Percentiles rank a stretch among this genome's conserved stretches.
phyloP scores from a whole-genome alignment of 139 green algal genomes.

The Micromonas commoda region DNA sequence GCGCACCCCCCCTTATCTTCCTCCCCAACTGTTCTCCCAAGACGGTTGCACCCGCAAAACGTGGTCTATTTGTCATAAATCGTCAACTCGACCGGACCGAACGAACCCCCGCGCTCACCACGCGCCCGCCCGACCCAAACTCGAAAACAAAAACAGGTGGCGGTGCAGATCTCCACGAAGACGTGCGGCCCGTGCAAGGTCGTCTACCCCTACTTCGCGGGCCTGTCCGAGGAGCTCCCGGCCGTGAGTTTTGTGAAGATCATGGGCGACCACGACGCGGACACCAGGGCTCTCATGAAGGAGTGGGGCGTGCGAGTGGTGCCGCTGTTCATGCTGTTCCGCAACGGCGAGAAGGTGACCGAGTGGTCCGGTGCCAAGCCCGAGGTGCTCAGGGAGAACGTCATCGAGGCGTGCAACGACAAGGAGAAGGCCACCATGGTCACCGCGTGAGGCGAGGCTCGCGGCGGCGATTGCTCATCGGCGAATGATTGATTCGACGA shows the following conservation, averaged over 20 bases:
- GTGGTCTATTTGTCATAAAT: too few species aligned
- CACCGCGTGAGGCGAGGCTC: neutral
- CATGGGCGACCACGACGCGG: constrained; percentile 25
- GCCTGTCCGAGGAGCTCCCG: constrained; percentile 1
- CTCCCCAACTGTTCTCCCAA: neutral
- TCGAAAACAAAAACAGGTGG: constrained; percentile 7
- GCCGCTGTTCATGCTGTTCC: constrained; percentile 25
- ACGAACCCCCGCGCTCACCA: neutral
- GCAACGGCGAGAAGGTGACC: constrained; percentile 19
- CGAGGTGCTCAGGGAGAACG: constrained; percentile 14
- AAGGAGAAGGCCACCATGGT: neutral
- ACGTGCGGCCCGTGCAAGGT: constrained; percentile 34
- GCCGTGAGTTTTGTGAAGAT: constrained; percentile 33
- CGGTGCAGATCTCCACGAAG: constrained; percentile 35
- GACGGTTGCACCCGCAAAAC: too few species aligned
- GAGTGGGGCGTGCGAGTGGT: constrained; percentile 32
- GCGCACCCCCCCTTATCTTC: neutral
- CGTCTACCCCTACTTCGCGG: constrained; percentile 23
- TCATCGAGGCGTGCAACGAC: neutral
- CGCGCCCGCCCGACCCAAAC: neutral
- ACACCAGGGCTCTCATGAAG: constrained; percentile 30
- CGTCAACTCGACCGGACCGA: neutral
- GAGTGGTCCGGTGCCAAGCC: constrained; percentile 19
- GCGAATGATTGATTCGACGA: neutral
- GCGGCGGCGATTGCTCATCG: neutral